phyloP scores from a whole-genome alignment of 169 alveolate species.

The Plasmodium blacklocki region DNA sequence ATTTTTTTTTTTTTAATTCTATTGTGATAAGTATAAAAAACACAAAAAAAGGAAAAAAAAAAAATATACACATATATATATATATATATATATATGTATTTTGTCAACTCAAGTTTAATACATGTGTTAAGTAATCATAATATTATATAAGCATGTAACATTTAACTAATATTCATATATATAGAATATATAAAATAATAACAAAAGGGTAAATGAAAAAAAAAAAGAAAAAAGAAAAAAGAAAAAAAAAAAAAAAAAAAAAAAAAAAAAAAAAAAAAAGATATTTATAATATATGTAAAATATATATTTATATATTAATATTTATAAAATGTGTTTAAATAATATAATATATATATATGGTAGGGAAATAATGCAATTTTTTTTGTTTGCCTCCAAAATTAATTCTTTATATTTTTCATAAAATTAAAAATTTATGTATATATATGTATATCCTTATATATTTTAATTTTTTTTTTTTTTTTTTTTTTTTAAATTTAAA shows the following conservation, averaged over 20 bases:
- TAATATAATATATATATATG: slow-evolving; percentile 2
- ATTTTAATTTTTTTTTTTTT: background rate
- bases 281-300: background rate
- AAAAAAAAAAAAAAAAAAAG: background rate
- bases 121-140: slow-evolving; percentile 29
- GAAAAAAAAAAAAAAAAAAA: background rate
- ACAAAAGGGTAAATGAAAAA: background rate
- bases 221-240: too few species aligned
- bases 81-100: background rate
- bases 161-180: slow-evolving; percentile 15
- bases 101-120: slow-evolving; percentile 31
- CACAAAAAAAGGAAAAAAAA: slow-evolving; percentile 47
- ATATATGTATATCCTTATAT: background rate
- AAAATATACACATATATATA: slow-evolving; percentile 13
- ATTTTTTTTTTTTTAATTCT: slow-evolving; percentile 49
- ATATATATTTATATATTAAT: slow-evolving; percentile 8
- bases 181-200: background rate
- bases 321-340: background rate
- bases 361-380: background rate
- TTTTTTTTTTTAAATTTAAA: background rate
- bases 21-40: slow-evolving; percentile 51
- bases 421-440: slow-evolving; percentile 3
- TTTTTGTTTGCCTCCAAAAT: background rate
- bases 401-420: slow-evolving; percentile 4
- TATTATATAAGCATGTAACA: slow-evolving; percentile 18